Evolutionary conservation across 257 asterid genomes (phyloP).

Genomic region (Ligustrum vulgare): DNA sequence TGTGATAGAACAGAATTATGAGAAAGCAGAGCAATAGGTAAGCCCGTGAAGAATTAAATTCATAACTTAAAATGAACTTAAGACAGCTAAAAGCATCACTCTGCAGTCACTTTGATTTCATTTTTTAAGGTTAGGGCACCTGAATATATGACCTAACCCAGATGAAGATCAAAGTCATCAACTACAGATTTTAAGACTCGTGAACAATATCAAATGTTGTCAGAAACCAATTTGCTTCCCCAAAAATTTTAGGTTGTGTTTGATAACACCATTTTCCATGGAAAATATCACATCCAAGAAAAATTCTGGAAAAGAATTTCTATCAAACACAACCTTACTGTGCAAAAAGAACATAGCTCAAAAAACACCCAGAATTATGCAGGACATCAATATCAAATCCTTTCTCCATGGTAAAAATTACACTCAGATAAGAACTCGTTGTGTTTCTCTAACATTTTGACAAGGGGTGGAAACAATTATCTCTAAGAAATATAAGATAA

Average conservation of each 20-base stretch:
- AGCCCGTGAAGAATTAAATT: constrained; percentile 9
- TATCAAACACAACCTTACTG: no score
- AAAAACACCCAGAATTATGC: background rate
- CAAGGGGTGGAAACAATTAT: background rate
- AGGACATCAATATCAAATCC: background rate
- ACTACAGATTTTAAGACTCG: background rate
- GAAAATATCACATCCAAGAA: no score
- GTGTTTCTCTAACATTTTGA: background rate
- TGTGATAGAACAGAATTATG: no score
- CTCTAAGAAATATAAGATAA: background rate
- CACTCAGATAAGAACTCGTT: background rate
- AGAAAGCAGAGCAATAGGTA: constrained; percentile 8
- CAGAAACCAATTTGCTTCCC: background rate
- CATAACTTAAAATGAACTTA: background rate
- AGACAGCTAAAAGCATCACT: background rate
- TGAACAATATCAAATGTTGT: background rate
- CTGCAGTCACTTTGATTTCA: background rate
- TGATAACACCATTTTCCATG: no score
- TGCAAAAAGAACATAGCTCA: background rate
- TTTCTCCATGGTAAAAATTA: background rate
- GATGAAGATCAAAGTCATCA: background rate
- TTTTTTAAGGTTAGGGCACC: background rate
- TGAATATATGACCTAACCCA: background rate
- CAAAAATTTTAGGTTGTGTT: no score
- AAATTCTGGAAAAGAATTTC: no score